Conservation (phyloP, 1,139 yeast genomes). For the Arxiozyma heterogenica region DNA sequence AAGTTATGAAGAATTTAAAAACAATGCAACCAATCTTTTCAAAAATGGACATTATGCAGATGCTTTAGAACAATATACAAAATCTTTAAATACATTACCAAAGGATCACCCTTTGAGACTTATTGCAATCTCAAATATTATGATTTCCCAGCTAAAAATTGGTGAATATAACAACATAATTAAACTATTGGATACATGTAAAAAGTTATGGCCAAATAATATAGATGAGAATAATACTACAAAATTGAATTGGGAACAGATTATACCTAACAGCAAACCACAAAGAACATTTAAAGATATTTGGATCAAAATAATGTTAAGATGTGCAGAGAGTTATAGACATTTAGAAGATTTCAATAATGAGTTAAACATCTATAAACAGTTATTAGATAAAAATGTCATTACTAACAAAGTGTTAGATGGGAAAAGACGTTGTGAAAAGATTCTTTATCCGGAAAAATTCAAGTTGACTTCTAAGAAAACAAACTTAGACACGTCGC, state of each 20-base stretch:
- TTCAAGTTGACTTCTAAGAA: conserved; percentile 5
- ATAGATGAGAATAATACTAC: conserved; percentile 32
- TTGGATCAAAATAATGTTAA: conserved; percentile 59
- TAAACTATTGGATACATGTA: conserved; percentile 11
- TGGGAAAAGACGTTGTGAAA: conserved; percentile 71
- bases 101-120: conserved; percentile 55
- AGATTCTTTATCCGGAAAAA: conserved; percentile 45
- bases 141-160: conserved; percentile 56
- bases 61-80: conserved; percentile 54
- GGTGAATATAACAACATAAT: conserved; percentile 68
- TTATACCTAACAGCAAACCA: conserved; percentile 36
- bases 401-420: conserved; percentile 60
- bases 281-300: conserved; percentile 58
- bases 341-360: conserved; percentile 59
- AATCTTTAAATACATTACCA: conserved; percentile 58
- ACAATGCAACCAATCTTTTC: conserved; percentile 54
- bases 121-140: conserved; percentile 66
- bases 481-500: too few relatives aligned
- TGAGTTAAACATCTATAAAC: conserved; percentile 54
- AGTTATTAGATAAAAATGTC: conserved; percentile 58
- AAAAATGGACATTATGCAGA: conserved; percentile 71
- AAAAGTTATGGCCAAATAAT: neutral
- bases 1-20: conserved; percentile 28
- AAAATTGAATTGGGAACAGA: conserved; percentile 39
- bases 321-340: conserved; percentile 80